These are phyloP conservation scores for Lagerstroemia speciosa DNA, from an alignment of 345 rosid species.

Conservation along the genomic window DNA sequence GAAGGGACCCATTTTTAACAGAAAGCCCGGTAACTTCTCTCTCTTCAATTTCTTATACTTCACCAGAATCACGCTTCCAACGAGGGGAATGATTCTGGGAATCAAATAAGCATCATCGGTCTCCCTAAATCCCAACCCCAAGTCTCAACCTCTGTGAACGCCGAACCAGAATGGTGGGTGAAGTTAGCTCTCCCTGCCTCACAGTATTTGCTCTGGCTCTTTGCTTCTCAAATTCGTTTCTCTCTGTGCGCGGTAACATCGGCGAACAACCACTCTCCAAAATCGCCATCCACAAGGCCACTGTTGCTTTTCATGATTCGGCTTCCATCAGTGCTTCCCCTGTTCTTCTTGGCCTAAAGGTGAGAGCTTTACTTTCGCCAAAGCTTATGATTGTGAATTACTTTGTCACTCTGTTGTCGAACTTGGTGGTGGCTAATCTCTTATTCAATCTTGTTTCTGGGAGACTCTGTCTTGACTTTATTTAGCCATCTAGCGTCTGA, in stretches of 20 bases:
- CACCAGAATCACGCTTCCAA: no score
- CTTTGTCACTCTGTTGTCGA: neutral
- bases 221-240: conserved; percentile 12
- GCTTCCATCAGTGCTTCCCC: conserved; percentile 46
- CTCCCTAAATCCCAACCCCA: neutral
- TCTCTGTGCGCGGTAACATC: conserved; percentile 17
- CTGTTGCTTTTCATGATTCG: conserved; percentile 27
- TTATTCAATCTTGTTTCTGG: neutral
- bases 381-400: neutral
- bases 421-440: neutral
- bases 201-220: conserved; percentile 2
- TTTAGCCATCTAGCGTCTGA: no score
- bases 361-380: neutral
- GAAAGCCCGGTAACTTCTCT: no score
- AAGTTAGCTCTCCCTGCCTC: conserved; percentile 6
- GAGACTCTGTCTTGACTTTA: no score
- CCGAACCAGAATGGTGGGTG: neutral
- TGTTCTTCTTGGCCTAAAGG: conserved; percentile 45
- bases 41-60: no score
- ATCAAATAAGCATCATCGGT: neutral
- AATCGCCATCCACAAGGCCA: conserved; percentile 44
- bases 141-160: neutral
- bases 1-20: no score
- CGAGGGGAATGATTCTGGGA: neutral
- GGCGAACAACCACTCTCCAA: conserved; percentile 57